phyloP scores from a whole-genome alignment of 2,329 filamentous ascomycete genomes.

The Chrysoporthe austroafricana region DNA sequence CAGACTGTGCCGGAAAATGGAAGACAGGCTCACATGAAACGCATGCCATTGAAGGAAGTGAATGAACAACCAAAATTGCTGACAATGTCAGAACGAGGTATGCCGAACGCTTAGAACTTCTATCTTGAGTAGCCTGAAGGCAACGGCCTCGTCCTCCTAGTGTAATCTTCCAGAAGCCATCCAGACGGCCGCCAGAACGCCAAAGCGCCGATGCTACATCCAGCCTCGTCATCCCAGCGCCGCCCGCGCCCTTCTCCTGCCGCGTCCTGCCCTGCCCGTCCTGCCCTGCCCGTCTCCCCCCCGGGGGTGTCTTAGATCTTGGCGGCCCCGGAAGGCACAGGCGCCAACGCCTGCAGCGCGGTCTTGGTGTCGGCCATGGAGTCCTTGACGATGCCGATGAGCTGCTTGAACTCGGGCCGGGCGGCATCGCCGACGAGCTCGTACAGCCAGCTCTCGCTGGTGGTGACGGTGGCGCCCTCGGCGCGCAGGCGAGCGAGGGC shows the following conservation, averaged over 20 bases:
- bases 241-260: not conserved
- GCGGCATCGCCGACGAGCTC: conserved; percentile 85
- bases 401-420: conserved; percentile 70
- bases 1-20: too few species aligned
- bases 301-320: not conserved
- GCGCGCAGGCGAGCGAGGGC: conserved; percentile 76
- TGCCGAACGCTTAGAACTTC: too few species aligned
- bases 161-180: too few species aligned
- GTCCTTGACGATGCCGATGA: conserved; percentile 81
- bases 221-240: not conserved
- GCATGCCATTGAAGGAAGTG: not conserved
- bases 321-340: conserved; percentile 33
- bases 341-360: conserved; percentile 68
- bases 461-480: conserved; percentile 75
- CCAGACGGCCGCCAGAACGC: too few species aligned
- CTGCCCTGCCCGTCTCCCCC: too few species aligned
- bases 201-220: not conserved
- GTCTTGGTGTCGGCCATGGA: conserved; percentile 70
- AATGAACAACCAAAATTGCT: not conserved
- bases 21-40: not conserved
- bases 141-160: too few species aligned
- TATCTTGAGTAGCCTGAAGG: too few species aligned
- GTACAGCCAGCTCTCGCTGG: conserved; percentile 87
- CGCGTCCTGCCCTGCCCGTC: too few species aligned
- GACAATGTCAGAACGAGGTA: not conserved